phyloP scores from a whole-genome alignment of 495 filamentous ascomycete genomes.

The Podospora anserina region DNA sequence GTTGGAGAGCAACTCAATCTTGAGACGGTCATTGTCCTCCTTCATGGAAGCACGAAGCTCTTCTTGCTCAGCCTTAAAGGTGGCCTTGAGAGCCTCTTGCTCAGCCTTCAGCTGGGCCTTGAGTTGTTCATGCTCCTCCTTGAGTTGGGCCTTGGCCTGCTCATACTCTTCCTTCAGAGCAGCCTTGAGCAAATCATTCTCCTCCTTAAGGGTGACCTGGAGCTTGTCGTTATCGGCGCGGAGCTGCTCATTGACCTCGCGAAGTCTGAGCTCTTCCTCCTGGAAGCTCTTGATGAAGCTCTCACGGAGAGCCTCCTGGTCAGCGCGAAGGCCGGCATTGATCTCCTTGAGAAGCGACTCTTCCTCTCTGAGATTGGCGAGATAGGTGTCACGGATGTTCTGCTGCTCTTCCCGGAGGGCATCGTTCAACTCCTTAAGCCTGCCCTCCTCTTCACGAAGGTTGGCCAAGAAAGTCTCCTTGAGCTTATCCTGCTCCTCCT shows the following conservation, averaged over 20 bases:
- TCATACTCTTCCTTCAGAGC: slow-evolving; percentile 42
- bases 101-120: slow-evolving; percentile 26
- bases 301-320: slow-evolving; percentile 42
- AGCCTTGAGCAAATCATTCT: slow-evolving; percentile 71
- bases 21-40: slow-evolving; percentile 56
- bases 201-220: slow-evolving; percentile 44
- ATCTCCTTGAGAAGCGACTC: slow-evolving; percentile 55
- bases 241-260: slow-evolving; percentile 65
- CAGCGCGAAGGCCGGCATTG: slow-evolving; percentile 27
- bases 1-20: slow-evolving; percentile 13
- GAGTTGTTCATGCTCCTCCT: slow-evolving; percentile 20
- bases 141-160: slow-evolving; percentile 19
- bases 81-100: slow-evolving; percentile 32
- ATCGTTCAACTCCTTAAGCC: slow-evolving; percentile 22
- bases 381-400: slow-evolving; percentile 49
- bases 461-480: slow-evolving; percentile 47
- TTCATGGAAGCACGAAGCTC: slow-evolving; percentile 43
- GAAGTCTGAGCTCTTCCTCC: slow-evolving; percentile 51
- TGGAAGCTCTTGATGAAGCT: slow-evolving; percentile 64
- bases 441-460: slow-evolving; percentile 28
- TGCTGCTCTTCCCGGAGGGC: slow-evolving; percentile 32
- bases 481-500: slow-evolving; percentile 70
- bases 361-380: slow-evolving; percentile 59
- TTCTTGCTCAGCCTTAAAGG: slow-evolving; percentile 17
- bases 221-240: slow-evolving; percentile 67